A percentile compares a stretch with the other conserved stretches of the same genome.
These are phyloP conservation scores for Rhododendron kiyosumense DNA, from an alignment of 148 eudicot genomes.

Conservation along the genomic window DNA sequence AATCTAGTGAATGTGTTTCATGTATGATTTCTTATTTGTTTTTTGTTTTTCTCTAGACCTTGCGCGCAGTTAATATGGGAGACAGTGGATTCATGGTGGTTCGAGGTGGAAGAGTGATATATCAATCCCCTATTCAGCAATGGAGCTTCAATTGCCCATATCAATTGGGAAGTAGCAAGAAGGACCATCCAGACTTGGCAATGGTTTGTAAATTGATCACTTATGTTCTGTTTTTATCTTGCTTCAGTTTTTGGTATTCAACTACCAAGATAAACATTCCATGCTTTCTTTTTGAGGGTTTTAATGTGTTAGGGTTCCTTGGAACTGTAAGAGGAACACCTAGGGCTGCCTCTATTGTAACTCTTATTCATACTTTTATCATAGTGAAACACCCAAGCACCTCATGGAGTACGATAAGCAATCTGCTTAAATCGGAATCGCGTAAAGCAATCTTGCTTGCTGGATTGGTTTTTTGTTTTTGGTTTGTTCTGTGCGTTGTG, in stretches of 20 bases:
- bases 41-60: background rate
- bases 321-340: too few relatives aligned
- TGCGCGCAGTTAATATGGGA: background rate
- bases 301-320: too few relatives aligned
- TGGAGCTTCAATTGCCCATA: background rate
- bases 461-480: too few relatives aligned
- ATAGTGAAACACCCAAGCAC: too few relatives aligned
- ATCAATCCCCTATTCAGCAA: background rate
- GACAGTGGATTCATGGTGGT: background rate
- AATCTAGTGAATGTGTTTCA: background rate
- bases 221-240: background rate
- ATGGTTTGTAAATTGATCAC: background rate
- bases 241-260: background rate
- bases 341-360: too few relatives aligned
- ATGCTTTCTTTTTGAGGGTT: too few relatives aligned
- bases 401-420: too few relatives aligned
- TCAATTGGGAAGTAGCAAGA: background rate
- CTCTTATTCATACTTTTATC: too few relatives aligned
- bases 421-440: too few relatives aligned
- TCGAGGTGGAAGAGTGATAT: background rate
- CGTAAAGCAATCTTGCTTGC: too few relatives aligned
- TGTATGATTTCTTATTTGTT: background rate
- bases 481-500: too few relatives aligned
- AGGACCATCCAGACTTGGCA: background rate
- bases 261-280: too few relatives aligned